A percentile compares a stretch with the other conserved stretches of the same genome.
Conservation (phyloP, 2,329 filamentous ascomycete genomes). For the Graphiopsis chlorocephala region DNA sequence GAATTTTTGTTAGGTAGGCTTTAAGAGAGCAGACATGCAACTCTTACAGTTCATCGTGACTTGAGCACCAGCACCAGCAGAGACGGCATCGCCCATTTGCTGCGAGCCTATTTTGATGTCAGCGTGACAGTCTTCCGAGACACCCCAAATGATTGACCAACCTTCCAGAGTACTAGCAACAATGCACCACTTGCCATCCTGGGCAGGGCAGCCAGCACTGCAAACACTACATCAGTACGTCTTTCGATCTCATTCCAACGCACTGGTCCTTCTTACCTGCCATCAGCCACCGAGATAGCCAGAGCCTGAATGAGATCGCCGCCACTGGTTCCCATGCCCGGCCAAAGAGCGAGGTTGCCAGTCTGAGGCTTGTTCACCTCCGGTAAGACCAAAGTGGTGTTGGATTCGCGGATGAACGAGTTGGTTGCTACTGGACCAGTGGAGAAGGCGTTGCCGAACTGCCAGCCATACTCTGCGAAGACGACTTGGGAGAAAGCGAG, state of each 20-base stretch:
- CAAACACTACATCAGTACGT: background rate
- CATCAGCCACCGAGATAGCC: slow-evolving; percentile 26
- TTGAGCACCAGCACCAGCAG: slow-evolving; percentile 28
- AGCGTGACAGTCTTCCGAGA: background rate
- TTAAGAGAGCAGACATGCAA: slow-evolving; percentile 23
- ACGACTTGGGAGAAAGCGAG: background rate
- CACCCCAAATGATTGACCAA: background rate
- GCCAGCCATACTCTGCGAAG: slow-evolving; percentile 14
- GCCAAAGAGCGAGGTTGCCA: slow-evolving; percentile 45
- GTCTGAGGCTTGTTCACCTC: slow-evolving; percentile 37
- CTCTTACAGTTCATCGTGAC: slow-evolving; percentile 43
- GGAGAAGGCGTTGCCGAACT: slow-evolving; percentile 36
- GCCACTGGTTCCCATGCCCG: slow-evolving; percentile 49
- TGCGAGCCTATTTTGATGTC: slow-evolving; percentile 13
- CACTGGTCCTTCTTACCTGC: background rate
- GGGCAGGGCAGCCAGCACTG: slow-evolving; percentile 16
- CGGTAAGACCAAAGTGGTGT: slow-evolving; percentile 45
- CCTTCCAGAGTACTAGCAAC: slow-evolving; percentile 44
- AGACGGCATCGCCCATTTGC: slow-evolving; percentile 19
- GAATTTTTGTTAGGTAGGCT: background rate
- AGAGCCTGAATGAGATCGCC: slow-evolving; percentile 50
- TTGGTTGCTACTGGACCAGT: slow-evolving; percentile 43
- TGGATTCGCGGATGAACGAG: slow-evolving; percentile 46
- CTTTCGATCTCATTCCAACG: background rate
- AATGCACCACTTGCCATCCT: slow-evolving; percentile 39